A percentile compares a stretch with the other conserved stretches of the same genome.
Evolutionary conservation across 2,329 filamentous ascomycete species (phyloP).

Genomic region (Aureobasidium subglaciale): DNA sequence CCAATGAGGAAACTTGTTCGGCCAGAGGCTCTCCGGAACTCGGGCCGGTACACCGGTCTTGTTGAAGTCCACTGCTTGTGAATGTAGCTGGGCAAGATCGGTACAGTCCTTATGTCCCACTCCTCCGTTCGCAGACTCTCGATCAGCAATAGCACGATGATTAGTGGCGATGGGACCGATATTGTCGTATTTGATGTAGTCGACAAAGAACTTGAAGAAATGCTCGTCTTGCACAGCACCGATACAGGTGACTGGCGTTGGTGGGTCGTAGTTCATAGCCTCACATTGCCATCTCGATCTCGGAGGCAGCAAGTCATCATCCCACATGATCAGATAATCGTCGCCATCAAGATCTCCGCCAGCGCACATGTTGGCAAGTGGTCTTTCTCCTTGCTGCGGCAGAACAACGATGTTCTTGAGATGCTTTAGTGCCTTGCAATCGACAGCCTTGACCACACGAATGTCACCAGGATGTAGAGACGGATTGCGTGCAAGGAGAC

Average conservation of each 20-base stretch:
- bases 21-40: slow-evolving; percentile 54
- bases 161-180: slow-evolving; percentile 73
- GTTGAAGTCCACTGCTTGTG: slow-evolving; percentile 85
- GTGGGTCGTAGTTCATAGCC: slow-evolving; percentile 69
- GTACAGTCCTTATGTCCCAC: slow-evolving; percentile 64
- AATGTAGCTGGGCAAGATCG: slow-evolving; percentile 72
- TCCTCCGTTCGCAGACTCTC: slow-evolving; percentile 43
- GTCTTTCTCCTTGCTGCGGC: slow-evolving; percentile 72
- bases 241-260: slow-evolving; percentile 49
- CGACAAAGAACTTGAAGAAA: slow-evolving; percentile 78
- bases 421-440: slow-evolving; percentile 65
- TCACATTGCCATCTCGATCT: slow-evolving; percentile 56
- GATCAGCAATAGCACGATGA: slow-evolving; percentile 73
- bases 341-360: slow-evolving; percentile 94
- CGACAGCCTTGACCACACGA: slow-evolving; percentile 75
- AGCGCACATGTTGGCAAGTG: slow-evolving; percentile 88
- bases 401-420: slow-evolving; percentile 83
- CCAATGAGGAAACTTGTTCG: slow-evolving; percentile 71
- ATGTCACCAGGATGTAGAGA: slow-evolving; percentile 91
- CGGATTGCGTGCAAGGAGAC: slow-evolving; percentile 82
- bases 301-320: slow-evolving; percentile 60
- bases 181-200: slow-evolving; percentile 85
- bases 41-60: slow-evolving; percentile 77
- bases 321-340: slow-evolving; percentile 93
- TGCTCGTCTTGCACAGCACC: slow-evolving; percentile 63